A percentile compares a stretch with the other conserved stretches of the same genome.
Evolutionary conservation across 176 grass and related monocot genomes (phyloP).

Genomic region (Hsuehochloa calcarea): DNA sequence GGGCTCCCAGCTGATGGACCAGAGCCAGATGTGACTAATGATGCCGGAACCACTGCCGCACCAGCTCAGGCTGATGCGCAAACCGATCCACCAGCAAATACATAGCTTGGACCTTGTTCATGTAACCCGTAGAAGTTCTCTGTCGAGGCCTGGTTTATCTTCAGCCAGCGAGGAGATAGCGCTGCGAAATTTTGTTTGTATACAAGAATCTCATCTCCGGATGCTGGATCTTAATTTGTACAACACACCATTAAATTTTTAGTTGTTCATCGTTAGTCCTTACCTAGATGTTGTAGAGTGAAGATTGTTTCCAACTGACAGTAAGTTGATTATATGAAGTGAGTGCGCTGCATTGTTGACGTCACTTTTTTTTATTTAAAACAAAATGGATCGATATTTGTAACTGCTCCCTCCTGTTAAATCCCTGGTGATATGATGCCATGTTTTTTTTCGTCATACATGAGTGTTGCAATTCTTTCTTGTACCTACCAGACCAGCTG

Average conservation of each 20-base stretch:
- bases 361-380: background rate
- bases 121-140: background rate
- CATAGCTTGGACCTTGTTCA: background rate
- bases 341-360: background rate
- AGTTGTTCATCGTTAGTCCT: slow-evolving; percentile 12
- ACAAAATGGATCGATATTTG: background rate
- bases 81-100: background rate
- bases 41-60: slow-evolving; percentile 3
- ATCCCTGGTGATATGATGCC: no score
- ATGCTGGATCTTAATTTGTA: slow-evolving; percentile 35
- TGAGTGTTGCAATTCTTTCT: background rate
- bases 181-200: slow-evolving; percentile 17
- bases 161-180: background rate
- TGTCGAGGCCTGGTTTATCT: background rate
- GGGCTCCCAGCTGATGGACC: slow-evolving; percentile 35
- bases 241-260: slow-evolving; percentile 8
- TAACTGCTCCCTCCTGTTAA: no score
- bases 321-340: slow-evolving; percentile 12
- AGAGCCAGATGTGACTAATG: background rate
- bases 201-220: slow-evolving; percentile 18
- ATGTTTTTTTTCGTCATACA: no score
- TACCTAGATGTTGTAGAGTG: slow-evolving; percentile 37
- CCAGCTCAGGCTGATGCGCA: background rate
- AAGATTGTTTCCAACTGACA: slow-evolving; percentile 1
- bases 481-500: no score